Conservation (phyloP, 164 flowering plant genomes). For the Magnolia changhungtana region DNA sequence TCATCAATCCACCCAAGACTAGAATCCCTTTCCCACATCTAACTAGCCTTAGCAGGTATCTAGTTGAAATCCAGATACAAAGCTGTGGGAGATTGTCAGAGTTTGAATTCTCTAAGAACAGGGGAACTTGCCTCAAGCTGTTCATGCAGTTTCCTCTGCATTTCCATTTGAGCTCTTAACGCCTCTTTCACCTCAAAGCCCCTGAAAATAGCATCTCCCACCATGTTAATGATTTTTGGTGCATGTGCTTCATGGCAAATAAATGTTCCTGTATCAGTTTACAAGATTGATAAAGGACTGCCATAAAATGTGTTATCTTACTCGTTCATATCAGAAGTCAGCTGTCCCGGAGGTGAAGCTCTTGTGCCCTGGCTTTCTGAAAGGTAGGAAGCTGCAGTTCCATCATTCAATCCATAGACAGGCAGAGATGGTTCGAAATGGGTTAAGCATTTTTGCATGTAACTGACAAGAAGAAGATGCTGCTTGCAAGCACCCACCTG, state of each 20-base stretch:
- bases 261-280: no score
- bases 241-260: not conserved
- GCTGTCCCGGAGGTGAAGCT: constrained; percentile 39
- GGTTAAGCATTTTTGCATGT: no score
- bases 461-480: no score
- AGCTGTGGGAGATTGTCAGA: not conserved
- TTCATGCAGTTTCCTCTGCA: constrained; percentile 62
- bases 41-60: not conserved
- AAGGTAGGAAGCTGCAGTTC: constrained; percentile 44
- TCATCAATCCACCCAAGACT: not conserved
- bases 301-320: constrained; percentile 19
- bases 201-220: constrained; percentile 27
- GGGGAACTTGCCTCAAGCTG: constrained; percentile 54
- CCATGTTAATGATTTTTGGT: not conserved
- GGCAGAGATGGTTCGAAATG: not conserved
- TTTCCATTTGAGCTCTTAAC: constrained; percentile 70
- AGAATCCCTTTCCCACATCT: not conserved
- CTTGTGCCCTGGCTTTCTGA: constrained; percentile 43
- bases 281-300: no score
- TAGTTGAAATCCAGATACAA: not conserved
- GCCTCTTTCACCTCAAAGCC: constrained; percentile 73
- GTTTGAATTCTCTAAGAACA: not conserved
- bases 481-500: no score
- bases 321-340: constrained; percentile 55
- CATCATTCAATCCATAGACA: constrained; percentile 5